Percentiles rank a stretch among this genome's conserved stretches.
Conservation (phyloP, 1,284 basidiomycete species). For the Vanrija sp. region DNA sequence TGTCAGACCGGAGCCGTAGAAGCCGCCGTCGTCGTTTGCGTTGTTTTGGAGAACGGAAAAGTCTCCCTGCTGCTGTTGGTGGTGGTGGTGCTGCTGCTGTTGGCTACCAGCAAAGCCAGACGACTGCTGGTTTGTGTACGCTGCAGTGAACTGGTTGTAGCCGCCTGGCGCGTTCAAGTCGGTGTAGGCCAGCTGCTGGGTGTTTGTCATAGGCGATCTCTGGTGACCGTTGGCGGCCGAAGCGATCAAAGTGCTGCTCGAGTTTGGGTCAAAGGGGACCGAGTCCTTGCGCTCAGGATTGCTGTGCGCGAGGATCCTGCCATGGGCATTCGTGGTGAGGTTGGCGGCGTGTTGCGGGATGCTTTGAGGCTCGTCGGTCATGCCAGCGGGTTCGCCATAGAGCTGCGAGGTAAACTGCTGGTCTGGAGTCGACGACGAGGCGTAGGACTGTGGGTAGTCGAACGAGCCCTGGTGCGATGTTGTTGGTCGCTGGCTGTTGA, state of each 20-base stretch:
- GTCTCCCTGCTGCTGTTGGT: constrained; percentile 7
- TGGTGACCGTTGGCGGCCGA: constrained; percentile 18
- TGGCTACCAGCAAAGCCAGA: constrained; percentile 4
- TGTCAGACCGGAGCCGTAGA: background rate
- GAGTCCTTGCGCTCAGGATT: constrained; percentile 31
- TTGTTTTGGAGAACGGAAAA: background rate
- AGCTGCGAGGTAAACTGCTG: too few relatives aligned
- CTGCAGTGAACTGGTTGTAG: too few relatives aligned
- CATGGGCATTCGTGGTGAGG: background rate
- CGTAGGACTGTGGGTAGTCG: constrained; percentile 4
- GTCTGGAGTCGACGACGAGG: background rate
- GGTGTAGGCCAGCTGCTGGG: constrained; percentile 6
- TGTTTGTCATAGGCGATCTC: background rate
- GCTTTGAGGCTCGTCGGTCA: constrained; percentile 30
- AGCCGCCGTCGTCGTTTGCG: background rate
- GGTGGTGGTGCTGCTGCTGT: constrained; percentile 2
- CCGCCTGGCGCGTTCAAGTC: too few relatives aligned
- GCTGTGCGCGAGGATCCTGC: constrained; percentile 1
- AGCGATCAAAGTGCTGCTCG: constrained; percentile 37
- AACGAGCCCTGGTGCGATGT: constrained; percentile 13
- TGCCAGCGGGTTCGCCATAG: background rate
- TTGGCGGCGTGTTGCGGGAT: background rate
- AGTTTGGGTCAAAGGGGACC: constrained; percentile 36
- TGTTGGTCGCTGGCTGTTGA: constrained; percentile 17
- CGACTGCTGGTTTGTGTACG: constrained; percentile 1